Base-by-base conservation (phyloP, 352 stramenopile species). In the Elongisporangium prolatum region DNA sequence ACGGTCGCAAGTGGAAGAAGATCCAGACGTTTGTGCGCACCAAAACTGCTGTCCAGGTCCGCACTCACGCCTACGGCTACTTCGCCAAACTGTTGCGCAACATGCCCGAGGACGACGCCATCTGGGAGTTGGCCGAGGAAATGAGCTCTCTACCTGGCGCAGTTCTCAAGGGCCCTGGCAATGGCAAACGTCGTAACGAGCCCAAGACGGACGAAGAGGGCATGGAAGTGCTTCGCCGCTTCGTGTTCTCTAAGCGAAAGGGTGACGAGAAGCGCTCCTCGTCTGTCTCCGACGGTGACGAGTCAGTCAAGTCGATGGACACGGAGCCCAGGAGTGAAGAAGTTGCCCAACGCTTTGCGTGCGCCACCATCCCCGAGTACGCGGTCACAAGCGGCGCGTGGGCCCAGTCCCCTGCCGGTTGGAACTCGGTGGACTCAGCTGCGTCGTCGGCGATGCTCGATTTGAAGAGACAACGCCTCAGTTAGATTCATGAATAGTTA, bases 1-100 rank as follows among this genome's bases (percentile, higher is more conserved):
- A 91, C 61, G 84, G 84, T 21, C 84, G 84, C 60, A 93, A 93
- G 62, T 93, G 84, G 84, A 93, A 93, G 67, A 93, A 93, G 59
- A 93, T 93, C 54, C 84, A 93, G 66, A 86, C 75, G 47, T 88
- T 89, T 40, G 84, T 93, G 37, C 83, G 89, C 69, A 93, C 84
- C 18, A 93, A 93, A 75, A 93, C 84, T 3, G 84, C 82, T 4
- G 84, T 93, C 4, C 84, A 93, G 58, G 84, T 93, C 16, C 81
- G 84, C 52, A 93, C 84, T 6, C 84, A 93, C 62, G 84, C 84
- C n/a, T 93, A 93, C 63, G 84, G 84, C 4, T 93, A 93, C 70
- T 93, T 93, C 65, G 84, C 84, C 54, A 93, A 93, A 61, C 67
- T 93, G 34, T 68, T 93, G 34, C 77, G 84, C 14, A 93, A 93